Evolutionary conservation across 192 early-diverging fungal genomes (phyloP), one percentile per base, ranked within the genome.

Genomic region (Podila horticola): DNA sequence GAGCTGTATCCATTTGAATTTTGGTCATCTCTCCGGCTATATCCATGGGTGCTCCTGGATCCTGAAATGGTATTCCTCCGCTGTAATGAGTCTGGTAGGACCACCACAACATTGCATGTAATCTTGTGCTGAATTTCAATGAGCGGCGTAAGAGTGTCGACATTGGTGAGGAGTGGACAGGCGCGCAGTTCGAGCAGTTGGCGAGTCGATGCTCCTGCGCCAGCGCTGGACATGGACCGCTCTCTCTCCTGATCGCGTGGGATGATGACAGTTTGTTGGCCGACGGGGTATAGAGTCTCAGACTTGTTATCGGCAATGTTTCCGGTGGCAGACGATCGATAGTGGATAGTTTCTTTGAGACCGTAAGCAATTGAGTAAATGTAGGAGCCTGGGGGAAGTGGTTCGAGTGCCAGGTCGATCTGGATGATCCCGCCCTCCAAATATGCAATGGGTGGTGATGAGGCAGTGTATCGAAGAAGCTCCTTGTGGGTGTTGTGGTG

Each of bases 401-500:
- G 77, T 26, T 81, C 77, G 0, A 81, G 49, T 12, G 77, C 33
- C 13, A 81, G 71, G 34, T 81, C 77, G 6, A 81, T 52, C 22
- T 65, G 71, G 8, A 81, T 36, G 7, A 69, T 45, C 13, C 71
- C 77, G 5, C 77, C 77, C 30, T 81, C 77, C 28, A 81, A 50
- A 45, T 81, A 59, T 5, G 71, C 77, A 60, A 81, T 73, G 6
- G 77, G 77, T 0, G 77, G 77, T 9, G 77, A 81, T 1, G 66
- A 36, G 6, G 77, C 64, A 38, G 77, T 81, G 49, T 81, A 81
- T 30, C 77, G 66, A 31, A 81, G 33, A 7, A 81, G 67, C 28
- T 81, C 77, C 58, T 73, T 81, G 71, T 81, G 66, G 0, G 77
- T 81, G 52, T 73, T 81, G 58, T 81, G 77, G 22, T 81, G 77